phyloP scores from a whole-genome alignment of 2,329 filamentous ascomycete species.

The Thielaviopsis cerberus region DNA sequence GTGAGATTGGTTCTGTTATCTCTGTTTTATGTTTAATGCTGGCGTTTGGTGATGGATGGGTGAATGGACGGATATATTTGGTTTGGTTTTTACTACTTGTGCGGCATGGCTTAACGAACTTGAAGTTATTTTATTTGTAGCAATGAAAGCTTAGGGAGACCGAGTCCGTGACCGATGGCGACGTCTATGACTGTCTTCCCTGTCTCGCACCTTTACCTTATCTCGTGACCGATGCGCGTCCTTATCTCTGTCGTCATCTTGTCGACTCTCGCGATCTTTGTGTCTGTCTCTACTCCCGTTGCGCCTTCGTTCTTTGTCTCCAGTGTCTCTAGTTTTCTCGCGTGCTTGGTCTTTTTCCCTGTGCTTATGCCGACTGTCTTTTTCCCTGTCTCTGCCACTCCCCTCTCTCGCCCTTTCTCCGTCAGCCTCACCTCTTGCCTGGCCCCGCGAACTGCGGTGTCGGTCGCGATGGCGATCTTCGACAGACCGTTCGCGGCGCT shows the following conservation, averaged over 20 bases:
- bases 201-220: slow-evolving; percentile 10
- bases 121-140: neutral
- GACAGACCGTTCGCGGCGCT: slow-evolving; percentile 4
- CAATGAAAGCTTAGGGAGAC: neutral
- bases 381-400: neutral
- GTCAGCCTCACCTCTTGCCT: neutral
- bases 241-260: slow-evolving; percentile 15
- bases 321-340: neutral
- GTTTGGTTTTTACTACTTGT: neutral
- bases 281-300: neutral
- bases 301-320: neutral
- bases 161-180: slow-evolving; percentile 12
- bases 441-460: neutral
- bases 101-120: neutral
- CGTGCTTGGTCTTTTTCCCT: neutral
- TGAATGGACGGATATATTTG: neutral
- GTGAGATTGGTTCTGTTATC: neutral
- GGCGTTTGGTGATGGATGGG: neutral
- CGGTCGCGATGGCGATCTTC: neutral
- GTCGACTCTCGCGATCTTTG: slow-evolving; percentile 16
- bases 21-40: neutral
- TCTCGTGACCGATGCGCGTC: slow-evolving; percentile 11
- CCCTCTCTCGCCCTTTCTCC: neutral
- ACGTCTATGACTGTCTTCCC: slow-evolving; percentile 15
- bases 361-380: neutral